Evolutionary conservation across 768 basidiomycete genomes (phyloP), one percentile per base, ranked within the genome.

Genomic region (Xanthoconium purpureum): DNA sequence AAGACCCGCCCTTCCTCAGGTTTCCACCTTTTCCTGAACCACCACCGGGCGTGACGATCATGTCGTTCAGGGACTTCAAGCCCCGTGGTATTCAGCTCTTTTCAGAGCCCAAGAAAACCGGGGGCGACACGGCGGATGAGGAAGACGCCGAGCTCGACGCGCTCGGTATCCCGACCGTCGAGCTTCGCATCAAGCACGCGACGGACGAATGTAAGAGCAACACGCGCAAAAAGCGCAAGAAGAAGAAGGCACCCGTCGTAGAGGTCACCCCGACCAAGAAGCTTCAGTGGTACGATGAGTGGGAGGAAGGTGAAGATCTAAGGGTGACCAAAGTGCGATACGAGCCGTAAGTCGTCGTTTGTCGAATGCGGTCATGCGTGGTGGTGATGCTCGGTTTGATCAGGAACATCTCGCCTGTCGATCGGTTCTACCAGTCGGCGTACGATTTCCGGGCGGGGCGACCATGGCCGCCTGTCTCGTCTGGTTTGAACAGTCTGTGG

Each of bases 231-330:
- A 82, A 74, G 65, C 77, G 75, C 63, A 83, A 79, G 66, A 74
- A 66, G 55, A 74, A 70, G 49, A 69, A 69, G 36, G 59, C 62
- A 5, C 52, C 65, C 53, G 61, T 45, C 10, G 42, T 43, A 6
- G 62, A 62, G 18, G 24, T 13, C 15, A 54, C 59, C 17, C 63
- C 66, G 3, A 55, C 57, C 45, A 70, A 68, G 33, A 70, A 67
- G 50, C 51, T 64, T 17, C 73, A 74, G 40, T 91, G 88, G 88
- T 88, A 79, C 74, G 82, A 88, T 56, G 73, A 81, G n/a, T 91
- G 89, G 89, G 80, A 80, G 48, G 81, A 85, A 40, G 75, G 73
- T 4, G 88, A 90, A 66, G 69, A 75, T 47, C 69, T 77, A 33
- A 74, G 82, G 55, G 68, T 74, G 38, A 71, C 66, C 5, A 71